These are phyloP conservation scores for Cytospora paraplurivora DNA, from an alignment of 2,329 filamentous ascomycete species.

Conservation along the genomic window DNA sequence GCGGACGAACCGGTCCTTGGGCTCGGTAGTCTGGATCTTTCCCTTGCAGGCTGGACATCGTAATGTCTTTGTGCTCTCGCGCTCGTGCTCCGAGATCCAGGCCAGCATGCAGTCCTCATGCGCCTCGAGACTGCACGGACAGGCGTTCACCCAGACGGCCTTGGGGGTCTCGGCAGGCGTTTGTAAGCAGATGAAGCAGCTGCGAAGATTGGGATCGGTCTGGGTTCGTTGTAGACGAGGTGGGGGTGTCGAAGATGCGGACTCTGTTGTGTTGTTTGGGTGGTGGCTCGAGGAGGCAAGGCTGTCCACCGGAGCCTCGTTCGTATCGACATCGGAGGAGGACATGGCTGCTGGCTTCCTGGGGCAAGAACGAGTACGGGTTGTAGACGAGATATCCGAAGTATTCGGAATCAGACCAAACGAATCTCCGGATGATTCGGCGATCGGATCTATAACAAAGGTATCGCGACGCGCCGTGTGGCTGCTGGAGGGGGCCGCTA, in stretches of 20 bases:
- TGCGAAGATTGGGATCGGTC: slow-evolving; percentile 37
- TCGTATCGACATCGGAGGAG: not conserved
- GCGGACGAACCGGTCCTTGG: slow-evolving; percentile 72
- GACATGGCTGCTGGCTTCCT: slow-evolving; percentile 1
- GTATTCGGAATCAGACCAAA: too few relatives aligned
- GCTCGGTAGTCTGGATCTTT: slow-evolving; percentile 74
- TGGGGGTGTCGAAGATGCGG: not conserved
- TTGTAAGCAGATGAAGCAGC: slow-evolving; percentile 66
- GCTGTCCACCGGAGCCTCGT: slow-evolving; percentile 15
- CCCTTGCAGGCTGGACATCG: slow-evolving; percentile 89
- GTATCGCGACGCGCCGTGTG: too few relatives aligned
- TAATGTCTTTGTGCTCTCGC: slow-evolving; percentile 65
- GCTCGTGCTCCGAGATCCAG: slow-evolving; percentile 91
- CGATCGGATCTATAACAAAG: too few relatives aligned
- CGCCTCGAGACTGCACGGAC: slow-evolving; percentile 85
- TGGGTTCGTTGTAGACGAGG: slow-evolving; percentile 23
- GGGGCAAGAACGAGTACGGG: too few relatives aligned
- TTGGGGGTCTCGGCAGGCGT: slow-evolving; percentile 54
- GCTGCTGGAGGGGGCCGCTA: too few relatives aligned
- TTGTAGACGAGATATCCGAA: too few relatives aligned
- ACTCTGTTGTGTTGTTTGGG: slow-evolving; percentile 3
- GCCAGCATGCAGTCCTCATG: slow-evolving; percentile 88
- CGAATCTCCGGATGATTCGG: too few relatives aligned
- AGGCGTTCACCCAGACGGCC: slow-evolving; percentile 78
- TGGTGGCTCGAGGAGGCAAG: not conserved